A percentile compares a stretch with the other conserved stretches of the same genome.
These are phyloP conservation scores for Pelargonium nanum DNA, from an alignment of 345 rosid species.

Conservation along the genomic window DNA sequence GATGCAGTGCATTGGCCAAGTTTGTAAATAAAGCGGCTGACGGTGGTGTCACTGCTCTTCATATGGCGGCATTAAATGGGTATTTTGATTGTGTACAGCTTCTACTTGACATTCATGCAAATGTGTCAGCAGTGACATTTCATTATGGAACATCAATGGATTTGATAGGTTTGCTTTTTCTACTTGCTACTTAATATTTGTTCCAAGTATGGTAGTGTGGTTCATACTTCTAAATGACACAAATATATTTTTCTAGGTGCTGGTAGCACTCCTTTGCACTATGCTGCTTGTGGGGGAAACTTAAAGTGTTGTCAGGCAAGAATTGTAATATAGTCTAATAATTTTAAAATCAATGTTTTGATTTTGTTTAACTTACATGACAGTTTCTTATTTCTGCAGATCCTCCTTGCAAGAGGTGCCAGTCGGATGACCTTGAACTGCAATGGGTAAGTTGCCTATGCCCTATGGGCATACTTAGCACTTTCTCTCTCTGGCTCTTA, in stretches of 20 bases:
- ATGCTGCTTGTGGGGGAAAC: conserved; percentile 96
- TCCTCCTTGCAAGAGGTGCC: conserved; percentile 82
- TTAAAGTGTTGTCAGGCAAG: conserved; percentile 92
- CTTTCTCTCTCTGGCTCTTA: too few species aligned
- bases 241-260: conserved; percentile 48
- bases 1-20: conserved; percentile 70
- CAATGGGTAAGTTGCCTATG: conserved; percentile 58
- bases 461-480: too few species aligned
- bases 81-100: conserved; percentile 94
- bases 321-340: conserved; percentile 1
- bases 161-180: conserved; percentile 58
- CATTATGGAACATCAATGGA: conserved; percentile 98
- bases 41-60: conserved; percentile 97
- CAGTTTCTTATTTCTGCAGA: conserved; percentile 32
- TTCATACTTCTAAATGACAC: conserved; percentile 8
- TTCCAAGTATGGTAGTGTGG: conserved; percentile 4
- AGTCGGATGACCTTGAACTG: conserved; percentile 70
- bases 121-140: conserved; percentile 72
- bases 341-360: neutral
- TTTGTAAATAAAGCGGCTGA: conserved; percentile 97
- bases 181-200: neutral
- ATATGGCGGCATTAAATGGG: conserved; percentile 94
- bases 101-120: conserved; percentile 81
- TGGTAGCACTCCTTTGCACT: conserved; percentile 95
- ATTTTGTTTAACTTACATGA: conserved; percentile 5